These are phyloP conservation scores for Evansstolkia leycettana DNA, from an alignment of 495 filamentous ascomycete genomes.

Conservation along the genomic window DNA sequence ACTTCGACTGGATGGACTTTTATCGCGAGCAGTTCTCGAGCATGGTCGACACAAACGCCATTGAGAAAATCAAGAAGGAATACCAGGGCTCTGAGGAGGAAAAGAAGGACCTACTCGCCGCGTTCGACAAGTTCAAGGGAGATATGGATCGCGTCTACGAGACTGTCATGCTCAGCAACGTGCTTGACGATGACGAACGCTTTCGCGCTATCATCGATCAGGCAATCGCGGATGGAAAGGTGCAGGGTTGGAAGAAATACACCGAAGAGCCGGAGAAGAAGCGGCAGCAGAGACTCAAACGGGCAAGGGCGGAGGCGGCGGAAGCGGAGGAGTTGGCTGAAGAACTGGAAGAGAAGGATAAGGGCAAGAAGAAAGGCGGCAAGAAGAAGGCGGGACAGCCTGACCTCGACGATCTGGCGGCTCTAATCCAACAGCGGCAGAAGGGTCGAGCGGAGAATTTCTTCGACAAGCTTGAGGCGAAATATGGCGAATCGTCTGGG, in stretches of 20 bases:
- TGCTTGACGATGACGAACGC: constrained; percentile 74
- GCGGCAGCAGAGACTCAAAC: constrained; percentile 48
- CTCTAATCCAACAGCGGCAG: constrained; percentile 46
- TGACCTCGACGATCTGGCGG: constrained; percentile 34
- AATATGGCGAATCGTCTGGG: constrained; percentile 37
- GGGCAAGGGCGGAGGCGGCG: constrained; percentile 49
- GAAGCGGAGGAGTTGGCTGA: constrained; percentile 65
- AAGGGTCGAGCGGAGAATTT: constrained; percentile 39
- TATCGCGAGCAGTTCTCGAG: constrained; percentile 71
- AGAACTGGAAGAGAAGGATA: constrained; percentile 50
- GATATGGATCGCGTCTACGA: constrained; percentile 67
- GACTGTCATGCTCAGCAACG: constrained; percentile 71
- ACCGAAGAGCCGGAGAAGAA: constrained; percentile 55
- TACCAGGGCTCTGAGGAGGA: constrained; percentile 91
- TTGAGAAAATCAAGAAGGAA: constrained; percentile 56
- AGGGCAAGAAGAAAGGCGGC: constrained; percentile 13
- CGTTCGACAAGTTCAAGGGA: constrained; percentile 57
- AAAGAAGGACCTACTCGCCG: constrained; percentile 56
- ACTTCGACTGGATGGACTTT: constrained; percentile 84
- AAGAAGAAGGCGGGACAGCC: constrained; percentile 18
- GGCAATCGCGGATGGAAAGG: constrained; percentile 59
- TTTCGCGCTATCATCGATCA: constrained; percentile 69
- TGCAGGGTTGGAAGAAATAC: constrained; percentile 55
- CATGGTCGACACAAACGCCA: constrained; percentile 51
- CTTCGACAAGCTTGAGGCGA: constrained; percentile 57